Evolutionary conservation across 1,139 yeast species (phyloP).

Genomic region (Blastobotrys apis): DNA sequence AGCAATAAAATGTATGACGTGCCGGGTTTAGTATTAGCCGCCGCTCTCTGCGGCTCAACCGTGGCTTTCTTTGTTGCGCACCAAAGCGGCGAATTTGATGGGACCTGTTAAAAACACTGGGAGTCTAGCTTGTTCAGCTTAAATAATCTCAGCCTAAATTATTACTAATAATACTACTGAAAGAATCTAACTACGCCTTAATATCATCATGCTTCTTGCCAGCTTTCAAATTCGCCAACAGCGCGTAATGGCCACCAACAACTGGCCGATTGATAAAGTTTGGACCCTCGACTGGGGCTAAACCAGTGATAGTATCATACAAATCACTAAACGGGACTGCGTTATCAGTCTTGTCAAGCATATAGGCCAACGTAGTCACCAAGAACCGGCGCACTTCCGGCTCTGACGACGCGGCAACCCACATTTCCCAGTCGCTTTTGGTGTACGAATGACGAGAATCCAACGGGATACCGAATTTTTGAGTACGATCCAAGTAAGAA

Average conservation of each 20-base stretch:
- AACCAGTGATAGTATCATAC: constrained; percentile 5
- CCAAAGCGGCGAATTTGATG: no score
- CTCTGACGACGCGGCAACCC: constrained; percentile 7
- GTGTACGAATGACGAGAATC: constrained; percentile 12
- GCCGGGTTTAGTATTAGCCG: no score
- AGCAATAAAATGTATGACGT: no score
- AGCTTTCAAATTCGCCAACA: constrained; percentile 4
- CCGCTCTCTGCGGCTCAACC: no score
- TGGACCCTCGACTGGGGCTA: background rate
- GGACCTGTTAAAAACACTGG: no score
- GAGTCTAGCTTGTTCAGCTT: no score
- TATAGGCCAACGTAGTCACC: constrained; percentile 10
- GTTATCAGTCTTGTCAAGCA: constrained; percentile 4
- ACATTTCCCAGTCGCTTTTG: constrained; percentile 13
- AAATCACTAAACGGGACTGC: constrained; percentile 10
- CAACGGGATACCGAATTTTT: constrained; percentile 12
- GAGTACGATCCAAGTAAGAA: background rate
- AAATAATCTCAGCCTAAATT: no score
- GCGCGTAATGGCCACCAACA: constrained; percentile 12
- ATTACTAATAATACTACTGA: no score
- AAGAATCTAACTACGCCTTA: no score
- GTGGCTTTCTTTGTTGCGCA: no score
- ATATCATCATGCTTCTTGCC: background rate
- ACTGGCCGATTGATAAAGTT: constrained; percentile 8
- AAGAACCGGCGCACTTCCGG: background rate